These are phyloP conservation scores for Penicillium brevicompactum DNA, from an alignment of 2,329 filamentous ascomycete species.

Conservation along the genomic window DNA sequence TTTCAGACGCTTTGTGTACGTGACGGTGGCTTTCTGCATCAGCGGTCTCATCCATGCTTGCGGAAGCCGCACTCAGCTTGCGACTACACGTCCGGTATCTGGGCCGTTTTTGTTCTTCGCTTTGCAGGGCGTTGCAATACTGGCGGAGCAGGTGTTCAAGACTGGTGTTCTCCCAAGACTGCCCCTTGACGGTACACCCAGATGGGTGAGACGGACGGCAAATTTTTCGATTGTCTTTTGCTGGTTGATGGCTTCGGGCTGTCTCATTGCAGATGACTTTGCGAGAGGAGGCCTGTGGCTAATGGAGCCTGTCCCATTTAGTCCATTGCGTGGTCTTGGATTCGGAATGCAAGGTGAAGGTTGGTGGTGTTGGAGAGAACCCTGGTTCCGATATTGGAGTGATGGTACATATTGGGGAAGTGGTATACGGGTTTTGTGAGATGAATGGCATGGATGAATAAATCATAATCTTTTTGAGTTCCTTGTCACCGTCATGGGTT, in stretches of 20 bases:
- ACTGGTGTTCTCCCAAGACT: constrained; percentile 36
- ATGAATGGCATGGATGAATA: neutral
- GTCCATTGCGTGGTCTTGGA: constrained; percentile 66
- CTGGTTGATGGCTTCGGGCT: constrained; percentile 71
- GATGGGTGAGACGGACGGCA: constrained; percentile 48
- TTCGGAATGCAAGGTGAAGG: constrained; percentile 62
- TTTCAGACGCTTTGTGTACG: constrained; percentile 25
- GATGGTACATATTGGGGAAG: constrained; percentile 67
- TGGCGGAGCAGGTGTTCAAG: constrained; percentile 57
- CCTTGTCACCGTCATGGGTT: neutral
- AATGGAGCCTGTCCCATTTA: constrained; percentile 79
- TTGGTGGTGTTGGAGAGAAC: constrained; percentile 68
- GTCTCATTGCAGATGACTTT: constrained; percentile 74
- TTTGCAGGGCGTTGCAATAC: constrained; percentile 67
- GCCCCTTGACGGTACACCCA: constrained; percentile 45
- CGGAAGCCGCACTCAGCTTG: constrained; percentile 69
- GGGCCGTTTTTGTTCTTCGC: constrained; percentile 70
- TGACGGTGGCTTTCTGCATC: constrained; percentile 35
- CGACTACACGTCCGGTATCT: constrained; percentile 57
- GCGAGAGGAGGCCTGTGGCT: constrained; percentile 74
- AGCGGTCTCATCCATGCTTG: constrained; percentile 63
- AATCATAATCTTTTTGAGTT: neutral
- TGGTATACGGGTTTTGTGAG: constrained; percentile 44
- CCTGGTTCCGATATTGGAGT: constrained; percentile 59
- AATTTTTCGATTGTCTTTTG: constrained; percentile 65